These are phyloP conservation scores for Gigaspora rosea DNA, from an alignment of 192 early-diverging fungal genomes.

Conservation along the genomic window DNA sequence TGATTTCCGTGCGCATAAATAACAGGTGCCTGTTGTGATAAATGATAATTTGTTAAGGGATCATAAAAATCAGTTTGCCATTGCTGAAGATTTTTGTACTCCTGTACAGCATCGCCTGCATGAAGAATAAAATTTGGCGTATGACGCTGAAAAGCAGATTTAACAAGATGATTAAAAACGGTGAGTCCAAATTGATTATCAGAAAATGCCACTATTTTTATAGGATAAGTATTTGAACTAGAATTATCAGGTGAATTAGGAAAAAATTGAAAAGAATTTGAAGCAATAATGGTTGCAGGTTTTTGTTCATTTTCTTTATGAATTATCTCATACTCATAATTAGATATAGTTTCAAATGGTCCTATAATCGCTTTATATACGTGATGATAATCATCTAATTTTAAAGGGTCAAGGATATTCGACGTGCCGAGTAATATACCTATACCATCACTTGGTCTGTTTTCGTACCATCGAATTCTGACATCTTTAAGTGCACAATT, in stretches of 20 bases:
- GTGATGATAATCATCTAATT: conserved; percentile 41
- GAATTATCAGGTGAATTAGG: conserved; percentile 8
- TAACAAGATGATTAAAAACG: conserved; percentile 39
- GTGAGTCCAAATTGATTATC: conserved; percentile 55
- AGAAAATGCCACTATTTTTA: conserved; percentile 43
- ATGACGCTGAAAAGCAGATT: conserved; percentile 37
- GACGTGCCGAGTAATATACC: not conserved
- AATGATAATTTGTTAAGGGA: conserved; percentile 57
- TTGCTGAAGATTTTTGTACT: conserved; percentile 54
- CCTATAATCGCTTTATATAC: conserved; percentile 44
- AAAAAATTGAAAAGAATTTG: conserved; percentile 23
- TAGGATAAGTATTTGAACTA: conserved; percentile 35
- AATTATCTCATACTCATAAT: conserved; percentile 36
- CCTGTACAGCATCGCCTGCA: conserved; percentile 72
- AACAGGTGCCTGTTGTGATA: conserved; percentile 59
- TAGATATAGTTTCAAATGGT: conserved; percentile 26
- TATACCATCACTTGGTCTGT: not conserved
- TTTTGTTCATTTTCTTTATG: not conserved
- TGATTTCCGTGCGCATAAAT: conserved; percentile 79
- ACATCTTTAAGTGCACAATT: conserved; percentile 56
- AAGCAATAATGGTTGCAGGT: not conserved
- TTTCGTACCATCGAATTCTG: conserved; percentile 41
- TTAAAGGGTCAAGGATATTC: conserved; percentile 21
- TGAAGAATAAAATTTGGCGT: conserved; percentile 61
- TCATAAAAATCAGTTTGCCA: conserved; percentile 73